Conservation (phyloP, 129 eudicot species). For the Solidago caesia region DNA sequence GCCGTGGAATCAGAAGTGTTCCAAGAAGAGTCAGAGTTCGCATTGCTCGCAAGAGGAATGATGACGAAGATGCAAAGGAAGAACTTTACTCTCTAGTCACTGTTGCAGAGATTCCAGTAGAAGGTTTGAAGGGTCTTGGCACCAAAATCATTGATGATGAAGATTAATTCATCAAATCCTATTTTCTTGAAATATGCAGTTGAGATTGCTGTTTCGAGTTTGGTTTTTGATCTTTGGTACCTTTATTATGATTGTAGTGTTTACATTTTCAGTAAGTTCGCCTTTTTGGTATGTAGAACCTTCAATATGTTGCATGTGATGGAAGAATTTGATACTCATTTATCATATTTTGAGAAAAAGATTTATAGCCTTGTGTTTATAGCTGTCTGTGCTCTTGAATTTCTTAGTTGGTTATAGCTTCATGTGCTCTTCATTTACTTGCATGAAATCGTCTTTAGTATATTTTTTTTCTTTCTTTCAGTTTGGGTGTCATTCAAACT, state of each 20-base stretch:
- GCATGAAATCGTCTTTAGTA: neutral
- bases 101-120: slow-evolving; percentile 60
- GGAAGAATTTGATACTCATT: slow-evolving; percentile 18
- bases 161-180: slow-evolving; percentile 26
- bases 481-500: neutral
- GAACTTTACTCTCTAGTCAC: slow-evolving; percentile 77
- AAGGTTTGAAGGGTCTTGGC: slow-evolving; percentile 69
- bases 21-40: slow-evolving; percentile 72
- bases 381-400: neutral
- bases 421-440: neutral
- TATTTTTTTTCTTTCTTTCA: neutral
- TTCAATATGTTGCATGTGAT: neutral
- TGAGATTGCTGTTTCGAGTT: slow-evolving; percentile 15
- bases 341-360: neutral
- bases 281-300: slow-evolving; percentile 22
- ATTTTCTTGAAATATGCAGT: slow-evolving; percentile 19
- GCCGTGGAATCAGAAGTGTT: slow-evolving; percentile 72
- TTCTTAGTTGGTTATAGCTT: neutral
- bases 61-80: slow-evolving; percentile 74
- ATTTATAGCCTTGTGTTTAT: neutral
- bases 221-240: slow-evolving; percentile 23
- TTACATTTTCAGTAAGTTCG: slow-evolving; percentile 8
- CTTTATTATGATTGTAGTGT: slow-evolving; percentile 15
- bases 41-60: slow-evolving; percentile 76
- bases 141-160: slow-evolving; percentile 68